Percentiles rank a stretch among this genome's conserved stretches.
These are phyloP conservation scores for Wilcoxina mikolae DNA, from an alignment of 495 filamentous ascomycete genomes.

Conservation along the genomic window DNA sequence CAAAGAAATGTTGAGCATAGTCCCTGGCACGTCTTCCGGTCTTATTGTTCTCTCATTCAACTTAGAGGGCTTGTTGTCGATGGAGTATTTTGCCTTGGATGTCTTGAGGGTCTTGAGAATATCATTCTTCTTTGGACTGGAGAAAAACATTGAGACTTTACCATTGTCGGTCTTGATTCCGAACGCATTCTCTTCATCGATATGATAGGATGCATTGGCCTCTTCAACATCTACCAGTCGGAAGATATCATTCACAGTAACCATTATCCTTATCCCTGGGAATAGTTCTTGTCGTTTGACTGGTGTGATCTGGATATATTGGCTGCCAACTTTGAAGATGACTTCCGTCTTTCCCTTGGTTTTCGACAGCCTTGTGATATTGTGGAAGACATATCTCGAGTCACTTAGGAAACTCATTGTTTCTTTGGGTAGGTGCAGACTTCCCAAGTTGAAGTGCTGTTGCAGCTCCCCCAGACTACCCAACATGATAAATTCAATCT, in stretches of 20 bases:
- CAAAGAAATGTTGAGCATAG: conserved; percentile 47
- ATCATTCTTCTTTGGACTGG: conserved; percentile 44
- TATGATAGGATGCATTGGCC: conserved; percentile 42
- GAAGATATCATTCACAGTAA: conserved; percentile 53
- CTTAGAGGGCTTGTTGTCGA: conserved; percentile 42
- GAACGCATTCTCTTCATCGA: conserved; percentile 52
- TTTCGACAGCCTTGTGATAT: conserved; percentile 47
- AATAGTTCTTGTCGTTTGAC: conserved; percentile 50
- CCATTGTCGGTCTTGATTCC: conserved; percentile 50
- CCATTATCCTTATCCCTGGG: conserved; percentile 41
- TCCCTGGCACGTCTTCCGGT: conserved; percentile 54
- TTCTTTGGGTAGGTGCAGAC: conserved; percentile 49
- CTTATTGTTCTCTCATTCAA: conserved; percentile 45
- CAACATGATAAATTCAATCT: conserved; percentile 47
- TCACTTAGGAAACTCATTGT: conserved; percentile 51
- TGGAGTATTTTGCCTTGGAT: conserved; percentile 45
- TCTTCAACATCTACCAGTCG: conserved; percentile 49
- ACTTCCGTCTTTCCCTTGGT: conserved; percentile 53
- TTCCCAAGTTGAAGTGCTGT: conserved; percentile 47
- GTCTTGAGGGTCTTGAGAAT: conserved; percentile 44
- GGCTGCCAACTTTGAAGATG: conserved; percentile 46
- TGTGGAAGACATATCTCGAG: conserved; percentile 47
- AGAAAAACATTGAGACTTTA: conserved; percentile 53
- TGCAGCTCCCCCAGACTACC: conserved; percentile 47
- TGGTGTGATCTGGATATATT: conserved; percentile 54